A percentile compares a stretch with the other conserved stretches of the same genome.
These are phyloP conservation scores for Penicillium steckii DNA, from an alignment of 495 filamentous ascomycete genomes.

Conservation along the genomic window DNA sequence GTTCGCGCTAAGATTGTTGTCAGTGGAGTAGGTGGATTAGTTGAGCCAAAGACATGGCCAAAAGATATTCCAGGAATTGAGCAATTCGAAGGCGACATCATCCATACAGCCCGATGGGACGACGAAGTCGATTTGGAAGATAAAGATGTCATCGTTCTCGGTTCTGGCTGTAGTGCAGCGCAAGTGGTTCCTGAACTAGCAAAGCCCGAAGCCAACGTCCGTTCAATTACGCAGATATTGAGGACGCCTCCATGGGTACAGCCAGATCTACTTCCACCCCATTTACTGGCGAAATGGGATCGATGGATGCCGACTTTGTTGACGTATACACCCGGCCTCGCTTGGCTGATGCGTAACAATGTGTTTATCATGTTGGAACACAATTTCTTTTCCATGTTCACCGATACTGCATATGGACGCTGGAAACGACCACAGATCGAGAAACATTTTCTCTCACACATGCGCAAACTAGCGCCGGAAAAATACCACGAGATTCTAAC, in stretches of 20 bases:
- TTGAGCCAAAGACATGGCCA: conserved; percentile 51
- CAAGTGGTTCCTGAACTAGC: conserved; percentile 43
- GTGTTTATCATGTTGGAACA: conserved; percentile 39
- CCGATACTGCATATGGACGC: conserved; percentile 26
- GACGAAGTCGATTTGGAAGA: conserved; percentile 39
- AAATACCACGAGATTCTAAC: conserved; percentile 65
- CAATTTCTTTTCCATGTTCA: conserved; percentile 35
- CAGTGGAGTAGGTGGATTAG: conserved; percentile 53
- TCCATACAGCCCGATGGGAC: conserved; percentile 61
- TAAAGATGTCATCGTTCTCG: conserved; percentile 59
- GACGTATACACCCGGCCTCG: conserved; percentile 46
- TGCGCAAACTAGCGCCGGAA: conserved; percentile 50
- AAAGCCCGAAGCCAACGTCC: conserved; percentile 42
- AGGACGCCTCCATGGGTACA: conserved; percentile 62
- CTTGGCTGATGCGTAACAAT: conserved; percentile 24
- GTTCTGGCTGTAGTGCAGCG: conserved; percentile 58
- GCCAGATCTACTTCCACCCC: conserved; percentile 18
- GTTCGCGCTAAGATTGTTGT: conserved; percentile 57
- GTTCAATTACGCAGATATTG: conserved; percentile 62
- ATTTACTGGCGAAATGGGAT: conserved; percentile 30
- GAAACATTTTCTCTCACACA: conserved; percentile 39
- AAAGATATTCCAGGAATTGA: conserved; percentile 53
- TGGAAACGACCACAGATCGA: conserved; percentile 30
- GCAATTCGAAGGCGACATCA: conserved; percentile 51
- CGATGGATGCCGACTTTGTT: conserved; percentile 40